These are phyloP conservation scores for Mycena indigotica DNA, from an alignment of 768 basidiomycete species.

Conservation along the genomic window DNA sequence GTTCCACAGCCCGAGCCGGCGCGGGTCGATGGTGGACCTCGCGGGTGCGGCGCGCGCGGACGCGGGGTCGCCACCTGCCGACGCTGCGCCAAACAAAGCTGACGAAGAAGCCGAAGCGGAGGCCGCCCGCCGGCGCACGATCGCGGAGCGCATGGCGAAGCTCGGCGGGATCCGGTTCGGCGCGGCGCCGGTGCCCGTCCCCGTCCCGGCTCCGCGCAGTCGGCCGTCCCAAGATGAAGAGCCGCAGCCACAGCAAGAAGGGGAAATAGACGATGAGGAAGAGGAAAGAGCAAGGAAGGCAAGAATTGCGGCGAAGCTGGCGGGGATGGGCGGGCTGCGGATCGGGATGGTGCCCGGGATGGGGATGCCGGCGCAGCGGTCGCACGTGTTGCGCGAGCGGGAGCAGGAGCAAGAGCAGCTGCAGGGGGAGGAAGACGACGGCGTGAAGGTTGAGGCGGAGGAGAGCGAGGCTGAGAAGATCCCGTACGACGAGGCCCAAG, in stretches of 20 bases:
- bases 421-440: constrained; percentile 53
- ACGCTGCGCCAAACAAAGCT: constrained; percentile 18
- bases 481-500: constrained; percentile 54
- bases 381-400: constrained; percentile 33
- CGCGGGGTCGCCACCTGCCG: constrained; percentile 10
- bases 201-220: constrained; percentile 39
- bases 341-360: constrained; percentile 57
- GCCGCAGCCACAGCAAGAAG: constrained; percentile 31
- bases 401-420: constrained; percentile 52
- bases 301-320: constrained; percentile 55
- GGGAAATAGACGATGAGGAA: constrained; percentile 52
- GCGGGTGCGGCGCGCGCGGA: constrained; percentile 14
- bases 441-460: constrained; percentile 66
- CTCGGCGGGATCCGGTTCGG: constrained; percentile 86
- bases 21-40: constrained; percentile 35
- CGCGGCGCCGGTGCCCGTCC: constrained; percentile 63
- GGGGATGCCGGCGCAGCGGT: constrained; percentile 33
- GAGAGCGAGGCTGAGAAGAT: constrained; percentile 77
- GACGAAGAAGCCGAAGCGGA: constrained; percentile 45
- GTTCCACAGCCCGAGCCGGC: constrained; percentile 57
- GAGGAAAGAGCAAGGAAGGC: constrained; percentile 62
- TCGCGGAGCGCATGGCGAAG: constrained; percentile 95
- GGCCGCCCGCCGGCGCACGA: constrained; percentile 62
- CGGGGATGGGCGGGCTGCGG: constrained; percentile 59
- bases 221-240: constrained; percentile 33